These are phyloP conservation scores for Ceratocystiopsis minuta DNA, from an alignment of 2,329 filamentous ascomycete genomes.

Conservation along the genomic window DNA sequence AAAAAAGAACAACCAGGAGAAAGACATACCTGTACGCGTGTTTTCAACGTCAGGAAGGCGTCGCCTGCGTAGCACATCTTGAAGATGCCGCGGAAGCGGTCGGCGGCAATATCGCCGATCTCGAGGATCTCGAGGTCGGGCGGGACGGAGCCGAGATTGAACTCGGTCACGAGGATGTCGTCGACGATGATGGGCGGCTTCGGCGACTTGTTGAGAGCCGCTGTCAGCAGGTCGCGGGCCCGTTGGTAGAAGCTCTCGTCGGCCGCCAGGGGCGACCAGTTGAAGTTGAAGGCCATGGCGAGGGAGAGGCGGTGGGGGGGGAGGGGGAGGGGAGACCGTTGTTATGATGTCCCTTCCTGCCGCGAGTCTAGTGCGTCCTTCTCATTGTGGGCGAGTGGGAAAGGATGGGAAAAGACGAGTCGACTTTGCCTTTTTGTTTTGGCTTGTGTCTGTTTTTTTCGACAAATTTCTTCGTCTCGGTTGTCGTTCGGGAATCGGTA, in stretches of 20 bases:
- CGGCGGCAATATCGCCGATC: conserved; percentile 92
- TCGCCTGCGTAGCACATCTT: conserved; percentile 98
- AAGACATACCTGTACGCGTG: conserved; percentile 65
- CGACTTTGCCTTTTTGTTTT: no score
- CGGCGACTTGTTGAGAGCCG: conserved; percentile 89
- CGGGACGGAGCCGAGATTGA: conserved; percentile 88
- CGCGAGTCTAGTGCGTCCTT: not conserved
- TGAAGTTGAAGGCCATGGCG: conserved; percentile 98
- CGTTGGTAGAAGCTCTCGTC: conserved; percentile 81
- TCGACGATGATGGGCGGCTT: conserved; percentile 98
- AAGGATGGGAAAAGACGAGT: no score
- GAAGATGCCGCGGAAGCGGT: conserved; percentile 94
- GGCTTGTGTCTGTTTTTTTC: no score
- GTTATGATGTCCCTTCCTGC: not conserved
- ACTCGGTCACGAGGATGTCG: conserved; percentile 94
- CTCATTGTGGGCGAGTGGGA: not conserved
- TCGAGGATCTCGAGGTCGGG: conserved; percentile 93
- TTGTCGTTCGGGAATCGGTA: not conserved
- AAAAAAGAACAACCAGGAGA: conserved; percentile 1
- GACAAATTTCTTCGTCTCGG: no score
- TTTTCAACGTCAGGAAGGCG: conserved; percentile 87
- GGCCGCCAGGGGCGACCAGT: conserved; percentile 97
- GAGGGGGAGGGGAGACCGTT: not conserved
- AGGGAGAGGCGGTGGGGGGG: not conserved
- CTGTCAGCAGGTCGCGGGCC: conserved; percentile 83